These are phyloP conservation scores for Metschnikowia proteae DNA, from an alignment of 805 yeast genomes.

Conservation along the genomic window DNA sequence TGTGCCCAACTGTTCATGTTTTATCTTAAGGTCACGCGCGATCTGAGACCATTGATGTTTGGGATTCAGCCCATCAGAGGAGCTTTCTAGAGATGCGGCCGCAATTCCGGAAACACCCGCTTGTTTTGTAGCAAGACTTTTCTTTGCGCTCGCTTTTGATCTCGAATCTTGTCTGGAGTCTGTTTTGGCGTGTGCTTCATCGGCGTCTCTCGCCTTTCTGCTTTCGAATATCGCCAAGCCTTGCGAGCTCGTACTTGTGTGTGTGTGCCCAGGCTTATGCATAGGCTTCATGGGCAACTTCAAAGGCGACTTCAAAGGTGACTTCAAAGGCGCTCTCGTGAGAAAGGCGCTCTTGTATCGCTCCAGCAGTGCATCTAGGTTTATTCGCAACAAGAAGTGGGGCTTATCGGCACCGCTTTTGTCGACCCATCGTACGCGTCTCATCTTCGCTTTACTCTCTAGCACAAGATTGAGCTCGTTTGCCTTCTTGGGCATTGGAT, in stretches of 20 bases:
- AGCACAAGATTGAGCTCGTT: conserved; percentile 9
- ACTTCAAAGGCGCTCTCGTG: conserved; percentile 1
- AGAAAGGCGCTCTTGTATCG: conserved; percentile 13
- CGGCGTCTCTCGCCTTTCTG: conserved; percentile 3
- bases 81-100: background rate
- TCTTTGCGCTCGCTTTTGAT: background rate
- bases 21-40: conserved; percentile 8
- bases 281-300: background rate
- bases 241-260: conserved; percentile 13
- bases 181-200: background rate
- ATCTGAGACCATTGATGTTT: conserved; percentile 4
- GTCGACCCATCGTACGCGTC: conserved; percentile 28
- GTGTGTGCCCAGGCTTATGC: conserved; percentile 1
- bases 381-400: conserved; percentile 24
- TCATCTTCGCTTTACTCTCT: conserved; percentile 1
- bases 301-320: background rate
- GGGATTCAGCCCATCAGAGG: background rate
- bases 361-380: conserved; percentile 18
- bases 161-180: conserved; percentile 1
- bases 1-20: conserved; percentile 7
- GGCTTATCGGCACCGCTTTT: conserved; percentile 25
- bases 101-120: background rate
- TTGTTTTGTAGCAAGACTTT: background rate
- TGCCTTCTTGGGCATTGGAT: conserved; percentile 19
- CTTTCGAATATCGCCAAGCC: conserved; percentile 16